Evolutionary conservation across 306 rosid species (phyloP).

Genomic region (Aeschynomene evenia): DNA sequence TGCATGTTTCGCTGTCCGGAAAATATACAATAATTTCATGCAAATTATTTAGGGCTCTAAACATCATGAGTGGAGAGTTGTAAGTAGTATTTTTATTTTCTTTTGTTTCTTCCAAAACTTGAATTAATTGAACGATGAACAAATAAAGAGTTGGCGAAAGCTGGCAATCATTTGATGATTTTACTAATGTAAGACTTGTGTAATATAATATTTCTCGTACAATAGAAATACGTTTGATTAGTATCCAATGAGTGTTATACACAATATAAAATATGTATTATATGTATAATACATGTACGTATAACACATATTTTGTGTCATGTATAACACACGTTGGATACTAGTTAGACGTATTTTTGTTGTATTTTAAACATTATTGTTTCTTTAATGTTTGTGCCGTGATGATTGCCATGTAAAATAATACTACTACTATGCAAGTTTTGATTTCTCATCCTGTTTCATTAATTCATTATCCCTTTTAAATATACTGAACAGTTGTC

Average conservation of each 20-base stretch:
- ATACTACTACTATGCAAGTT: neutral
- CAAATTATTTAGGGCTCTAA: neutral
- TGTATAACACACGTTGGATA: no score
- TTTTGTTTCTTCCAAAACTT: no score
- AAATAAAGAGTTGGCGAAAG: constrained; percentile 14
- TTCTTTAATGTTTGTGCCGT: neutral
- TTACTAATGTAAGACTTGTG: neutral
- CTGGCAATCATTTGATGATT: constrained; percentile 25
- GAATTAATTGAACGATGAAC: neutral
- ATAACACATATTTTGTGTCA: no score
- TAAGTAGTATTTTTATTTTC: no score
- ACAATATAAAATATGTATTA: no score
- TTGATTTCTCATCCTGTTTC: neutral
- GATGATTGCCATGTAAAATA: neutral
- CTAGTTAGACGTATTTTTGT: no score
- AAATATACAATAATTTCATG: neutral
- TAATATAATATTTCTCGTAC: no score
- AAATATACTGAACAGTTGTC: neutral
- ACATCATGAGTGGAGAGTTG: neutral
- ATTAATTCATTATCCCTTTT: neutral
- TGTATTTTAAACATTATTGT: no score
- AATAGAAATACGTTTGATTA: no score
- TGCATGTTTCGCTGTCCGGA: constrained; percentile 15
- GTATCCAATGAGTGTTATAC: no score
- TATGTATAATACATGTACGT: no score